phyloP scores from a whole-genome alignment of 768 basidiomycete species.

The Brasilioporus rufonigricans region DNA sequence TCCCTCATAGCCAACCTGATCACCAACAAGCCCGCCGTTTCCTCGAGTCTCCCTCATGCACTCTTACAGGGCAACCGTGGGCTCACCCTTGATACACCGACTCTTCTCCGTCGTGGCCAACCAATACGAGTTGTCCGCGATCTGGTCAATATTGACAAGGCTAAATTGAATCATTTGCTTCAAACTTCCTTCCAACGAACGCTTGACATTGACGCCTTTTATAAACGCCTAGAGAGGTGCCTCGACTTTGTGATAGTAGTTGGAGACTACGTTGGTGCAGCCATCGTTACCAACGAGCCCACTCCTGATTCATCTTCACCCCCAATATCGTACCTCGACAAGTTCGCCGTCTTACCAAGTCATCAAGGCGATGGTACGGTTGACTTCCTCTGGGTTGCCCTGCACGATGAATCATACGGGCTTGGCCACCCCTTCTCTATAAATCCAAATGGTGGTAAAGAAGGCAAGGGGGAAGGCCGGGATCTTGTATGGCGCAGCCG shows the following conservation, averaged over 20 bases:
- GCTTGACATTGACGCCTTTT: conserved; percentile 75
- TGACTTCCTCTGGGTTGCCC: conserved; percentile 97
- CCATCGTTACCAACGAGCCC: conserved; percentile 78
- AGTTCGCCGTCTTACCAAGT: conserved; percentile 93
- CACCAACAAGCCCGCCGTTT: conserved; percentile 96
- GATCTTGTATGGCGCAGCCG: conserved; percentile 97
- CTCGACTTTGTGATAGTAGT: conserved; percentile 93
- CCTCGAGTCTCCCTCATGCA: conserved; percentile 93
- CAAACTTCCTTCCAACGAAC: conserved; percentile 82
- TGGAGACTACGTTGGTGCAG: conserved; percentile 94
- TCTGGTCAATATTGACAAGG: conserved; percentile 64
- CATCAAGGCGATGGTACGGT: conserved; percentile 99
- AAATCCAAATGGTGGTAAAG: conserved; percentile 92
- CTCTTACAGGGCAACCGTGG: conserved; percentile 83
- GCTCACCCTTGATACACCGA: conserved; percentile 88
- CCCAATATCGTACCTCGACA: conserved; percentile 91
- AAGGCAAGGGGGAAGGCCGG: conserved; percentile 84
- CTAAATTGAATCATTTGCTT: conserved; percentile 75
- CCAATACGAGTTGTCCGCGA: conserved; percentile 82
- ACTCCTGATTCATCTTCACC: conserved; percentile 30
- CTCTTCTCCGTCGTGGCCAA: conserved; percentile 84
- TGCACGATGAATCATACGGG: conserved; percentile 98
- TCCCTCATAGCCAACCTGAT: conserved; percentile 96
- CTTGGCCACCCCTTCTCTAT: conserved; percentile 90
- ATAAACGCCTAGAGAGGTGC: conserved; percentile 65